These are phyloP conservation scores for Sugiyamaella qingdaonensis DNA, from an alignment of 805 yeast species.

Conservation along the genomic window DNA sequence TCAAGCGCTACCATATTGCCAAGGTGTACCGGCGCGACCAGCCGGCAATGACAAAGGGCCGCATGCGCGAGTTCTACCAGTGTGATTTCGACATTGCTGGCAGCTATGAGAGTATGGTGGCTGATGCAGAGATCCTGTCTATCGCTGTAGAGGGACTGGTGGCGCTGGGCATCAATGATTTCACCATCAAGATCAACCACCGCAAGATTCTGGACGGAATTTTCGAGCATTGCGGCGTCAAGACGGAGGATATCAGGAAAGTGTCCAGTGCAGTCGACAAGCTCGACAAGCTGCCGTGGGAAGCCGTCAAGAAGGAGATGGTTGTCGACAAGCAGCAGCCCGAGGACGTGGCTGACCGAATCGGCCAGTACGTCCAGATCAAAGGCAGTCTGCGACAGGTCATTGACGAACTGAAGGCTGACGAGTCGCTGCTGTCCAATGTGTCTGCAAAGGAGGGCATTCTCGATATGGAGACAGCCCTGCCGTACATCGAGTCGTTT, in stretches of 20 bases:
- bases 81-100: conserved; percentile 99
- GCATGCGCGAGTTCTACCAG: conserved; percentile 99
- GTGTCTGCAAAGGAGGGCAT: conserved; percentile 77
- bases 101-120: conserved; percentile 85
- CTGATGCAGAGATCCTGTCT: conserved; percentile 86
- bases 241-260: conserved; percentile 88
- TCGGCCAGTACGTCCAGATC: conserved; percentile 85
- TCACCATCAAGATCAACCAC: conserved; percentile 90
- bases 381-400: conserved; percentile 53
- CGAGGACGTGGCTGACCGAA: conserved; percentile 87
- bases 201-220: conserved; percentile 95
- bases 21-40: conserved; percentile 98
- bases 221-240: conserved; percentile 91
- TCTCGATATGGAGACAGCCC: conserved; percentile 69
- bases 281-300: conserved; percentile 95
- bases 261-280: conserved; percentile 95
- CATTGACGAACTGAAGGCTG: conserved; percentile 50
- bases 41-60: conserved; percentile 99
- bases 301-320: conserved; percentile 87
- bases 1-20: conserved; percentile 95
- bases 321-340: conserved; percentile 84
- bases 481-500: conserved; percentile 78
- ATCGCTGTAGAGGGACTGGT: conserved; percentile 81
- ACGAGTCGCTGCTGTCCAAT: conserved; percentile 57
- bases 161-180: conserved; percentile 78